Conservation (phyloP, 139 green algal species). For the Zygnema circumcarinatum region DNA sequence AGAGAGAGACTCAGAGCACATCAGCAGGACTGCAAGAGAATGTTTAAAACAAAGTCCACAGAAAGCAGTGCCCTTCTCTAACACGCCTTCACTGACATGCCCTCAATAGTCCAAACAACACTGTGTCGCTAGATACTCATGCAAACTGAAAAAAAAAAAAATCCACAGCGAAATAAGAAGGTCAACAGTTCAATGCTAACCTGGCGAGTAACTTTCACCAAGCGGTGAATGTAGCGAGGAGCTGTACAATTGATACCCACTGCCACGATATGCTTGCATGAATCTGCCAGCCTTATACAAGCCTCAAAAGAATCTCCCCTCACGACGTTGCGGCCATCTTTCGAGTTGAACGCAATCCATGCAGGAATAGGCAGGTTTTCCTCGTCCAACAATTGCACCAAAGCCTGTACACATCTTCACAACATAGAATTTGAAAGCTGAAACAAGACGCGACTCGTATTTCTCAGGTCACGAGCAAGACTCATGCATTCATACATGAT, state of each 20-base stretch:
- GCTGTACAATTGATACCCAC: conserved; percentile 58
- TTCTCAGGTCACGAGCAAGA: not conserved
- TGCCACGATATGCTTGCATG: conserved; percentile 27
- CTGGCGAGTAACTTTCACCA: conserved; percentile 12
- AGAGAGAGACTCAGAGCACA: not conserved
- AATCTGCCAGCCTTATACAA: conserved; percentile 13
- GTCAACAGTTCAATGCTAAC: no score
- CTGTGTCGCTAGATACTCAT: no score
- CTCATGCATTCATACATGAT: no score
- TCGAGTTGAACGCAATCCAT: conserved; percentile 55
- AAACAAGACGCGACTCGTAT: not conserved
- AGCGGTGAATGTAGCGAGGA: conserved; percentile 31
- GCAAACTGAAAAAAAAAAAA: no score
- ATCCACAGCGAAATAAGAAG: no score
- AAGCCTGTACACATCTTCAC: conserved; percentile 21
- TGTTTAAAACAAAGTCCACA: not conserved
- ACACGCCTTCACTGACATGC: not conserved
- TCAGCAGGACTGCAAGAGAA: not conserved
- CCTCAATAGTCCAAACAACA: no score
- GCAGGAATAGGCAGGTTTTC: not conserved
- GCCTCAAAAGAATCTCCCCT: conserved; percentile 34
- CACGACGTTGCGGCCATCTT: conserved; percentile 20
- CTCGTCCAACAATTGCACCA: conserved; percentile 44
- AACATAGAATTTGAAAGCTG: not conserved
- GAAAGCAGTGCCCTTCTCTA: not conserved